phyloP scores from a whole-genome alignment of 345 rosid species.

The Brassica incana region DNA sequence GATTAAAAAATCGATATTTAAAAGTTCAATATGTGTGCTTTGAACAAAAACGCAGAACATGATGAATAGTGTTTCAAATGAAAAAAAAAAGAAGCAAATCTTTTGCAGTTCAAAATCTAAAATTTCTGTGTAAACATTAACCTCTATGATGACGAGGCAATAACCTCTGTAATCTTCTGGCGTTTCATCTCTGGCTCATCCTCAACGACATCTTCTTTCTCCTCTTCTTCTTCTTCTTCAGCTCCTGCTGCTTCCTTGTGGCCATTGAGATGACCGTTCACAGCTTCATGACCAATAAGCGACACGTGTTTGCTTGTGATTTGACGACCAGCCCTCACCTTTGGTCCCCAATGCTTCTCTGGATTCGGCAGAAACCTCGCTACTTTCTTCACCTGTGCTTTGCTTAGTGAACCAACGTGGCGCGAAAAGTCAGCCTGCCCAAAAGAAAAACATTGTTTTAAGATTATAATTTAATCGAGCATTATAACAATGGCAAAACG shows the following conservation, averaged over 20 bases:
- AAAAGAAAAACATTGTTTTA: not conserved
- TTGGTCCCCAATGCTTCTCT: constrained; percentile 99
- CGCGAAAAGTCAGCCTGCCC: constrained; percentile 90
- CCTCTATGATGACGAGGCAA: constrained; percentile 27
- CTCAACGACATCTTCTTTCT: constrained; percentile 21
- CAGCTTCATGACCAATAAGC: constrained; percentile 86
- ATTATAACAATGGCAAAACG: not conserved
- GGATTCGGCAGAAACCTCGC: constrained; percentile 96
- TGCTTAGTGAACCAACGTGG: constrained; percentile 84
- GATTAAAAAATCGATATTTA: not conserved
- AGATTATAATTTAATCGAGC: not conserved
- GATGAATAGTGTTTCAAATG: not conserved
- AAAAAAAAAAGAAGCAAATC: not conserved
- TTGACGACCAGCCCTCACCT: constrained; percentile 90
- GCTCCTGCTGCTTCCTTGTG: constrained; percentile 43
- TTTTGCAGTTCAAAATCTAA: constrained; percentile 3
- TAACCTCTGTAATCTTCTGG: constrained; percentile 30
- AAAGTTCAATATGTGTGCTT: not conserved
- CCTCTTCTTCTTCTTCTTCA: constrained; percentile 45
- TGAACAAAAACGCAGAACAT: constrained; percentile 3
- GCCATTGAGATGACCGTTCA: constrained; percentile 67
- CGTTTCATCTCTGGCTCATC: constrained; percentile 37
- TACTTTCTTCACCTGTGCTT: constrained; percentile 90
- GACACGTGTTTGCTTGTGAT: constrained; percentile 95
- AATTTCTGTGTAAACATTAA: not conserved